A percentile compares a stretch with the other conserved stretches of the same genome.
phyloP scores from a whole-genome alignment of 1,284 basidiomycete species.

The Earliella scabrosa region DNA sequence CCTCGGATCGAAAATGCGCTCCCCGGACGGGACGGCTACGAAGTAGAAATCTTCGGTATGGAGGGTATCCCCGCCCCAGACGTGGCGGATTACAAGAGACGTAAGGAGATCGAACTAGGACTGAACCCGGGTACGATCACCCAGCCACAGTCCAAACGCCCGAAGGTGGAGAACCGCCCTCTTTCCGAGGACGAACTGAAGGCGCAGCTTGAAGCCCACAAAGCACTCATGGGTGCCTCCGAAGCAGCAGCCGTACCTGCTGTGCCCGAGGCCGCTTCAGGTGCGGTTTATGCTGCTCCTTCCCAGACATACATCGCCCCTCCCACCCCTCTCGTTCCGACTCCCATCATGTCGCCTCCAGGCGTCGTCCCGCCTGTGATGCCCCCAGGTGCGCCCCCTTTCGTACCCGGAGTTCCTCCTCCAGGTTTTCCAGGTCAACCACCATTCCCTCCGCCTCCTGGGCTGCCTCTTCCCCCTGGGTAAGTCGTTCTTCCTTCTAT shows the following conservation, averaged over 20 bases:
- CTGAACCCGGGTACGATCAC: slow-evolving; percentile 81
- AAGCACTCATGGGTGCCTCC: slow-evolving; percentile 83
- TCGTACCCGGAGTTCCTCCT: slow-evolving; percentile 44
- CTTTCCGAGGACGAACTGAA: slow-evolving; percentile 85
- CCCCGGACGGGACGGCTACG: slow-evolving; percentile 95
- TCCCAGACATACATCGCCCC: slow-evolving; percentile 68
- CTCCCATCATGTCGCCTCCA: slow-evolving; percentile 37
- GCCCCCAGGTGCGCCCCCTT: slow-evolving; percentile 41
- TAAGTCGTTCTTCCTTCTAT: slow-evolving; percentile 34
- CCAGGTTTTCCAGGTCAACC: slow-evolving; percentile 44
- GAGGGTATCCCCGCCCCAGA: slow-evolving; percentile 96
- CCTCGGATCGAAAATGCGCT: slow-evolving; percentile 94
- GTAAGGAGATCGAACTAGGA: slow-evolving; percentile 91
- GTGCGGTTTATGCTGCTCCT: slow-evolving; percentile 70
- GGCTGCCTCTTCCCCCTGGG: slow-evolving; percentile 45
- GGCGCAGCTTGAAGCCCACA: slow-evolving; percentile 88
- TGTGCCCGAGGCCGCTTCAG: slow-evolving; percentile 42
- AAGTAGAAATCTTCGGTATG: slow-evolving; percentile 99
- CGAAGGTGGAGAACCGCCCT: slow-evolving; percentile 82
- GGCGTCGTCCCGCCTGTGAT: slow-evolving; percentile 42
- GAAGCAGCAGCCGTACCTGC: slow-evolving; percentile 42
- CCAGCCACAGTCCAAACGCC: slow-evolving; percentile 79
- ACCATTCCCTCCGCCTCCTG: slow-evolving; percentile 39
- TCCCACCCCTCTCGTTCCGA: slow-evolving; percentile 44
- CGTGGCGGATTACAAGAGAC: slow-evolving; percentile 92